A percentile compares a stretch with the other conserved stretches of the same genome.
These are phyloP conservation scores for Erysimum cheiranthoides DNA, from an alignment of 345 rosid genomes.

Conservation along the genomic window DNA sequence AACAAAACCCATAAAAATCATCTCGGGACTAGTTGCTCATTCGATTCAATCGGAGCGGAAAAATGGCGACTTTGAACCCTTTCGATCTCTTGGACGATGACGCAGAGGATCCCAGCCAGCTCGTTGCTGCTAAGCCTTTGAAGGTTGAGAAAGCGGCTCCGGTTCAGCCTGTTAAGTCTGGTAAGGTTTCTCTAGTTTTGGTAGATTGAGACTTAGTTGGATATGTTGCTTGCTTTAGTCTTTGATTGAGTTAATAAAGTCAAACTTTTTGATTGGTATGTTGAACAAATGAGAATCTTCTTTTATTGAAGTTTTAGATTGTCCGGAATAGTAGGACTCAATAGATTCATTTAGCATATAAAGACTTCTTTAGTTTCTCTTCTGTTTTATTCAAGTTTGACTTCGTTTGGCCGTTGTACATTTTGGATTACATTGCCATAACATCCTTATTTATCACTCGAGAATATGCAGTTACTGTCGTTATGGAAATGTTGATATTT, in stretches of 20 bases:
- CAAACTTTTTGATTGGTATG: constrained; percentile 12
- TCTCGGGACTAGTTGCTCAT: neutral
- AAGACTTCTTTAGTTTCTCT: no score
- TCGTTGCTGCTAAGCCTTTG: constrained; percentile 64
- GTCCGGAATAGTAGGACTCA: neutral
- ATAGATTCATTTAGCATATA: neutral
- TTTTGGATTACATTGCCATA: neutral
- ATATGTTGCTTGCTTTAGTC: constrained; percentile 21
- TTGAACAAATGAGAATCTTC: neutral
- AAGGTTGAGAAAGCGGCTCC: constrained; percentile 48
- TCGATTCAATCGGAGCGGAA: constrained; percentile 28
- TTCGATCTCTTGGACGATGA: constrained; percentile 82
- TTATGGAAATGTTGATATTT: neutral
- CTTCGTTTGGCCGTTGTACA: neutral
- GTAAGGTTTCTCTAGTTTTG: constrained; percentile 39
- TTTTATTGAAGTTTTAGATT: neutral
- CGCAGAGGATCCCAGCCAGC: constrained; percentile 63
- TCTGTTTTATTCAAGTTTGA: neutral
- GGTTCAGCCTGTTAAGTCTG: constrained; percentile 55
- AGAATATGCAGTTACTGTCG: neutral
- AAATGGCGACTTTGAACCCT: constrained; percentile 83
- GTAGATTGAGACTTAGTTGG: neutral
- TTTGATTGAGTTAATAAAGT: neutral
- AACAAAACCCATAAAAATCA: neutral
- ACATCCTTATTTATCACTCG: neutral